Evolutionary conservation across 106 monocot genomes (phyloP), one percentile per base, ranked within the genome.

Genomic region (Phalaenopsis equestris): DNA sequence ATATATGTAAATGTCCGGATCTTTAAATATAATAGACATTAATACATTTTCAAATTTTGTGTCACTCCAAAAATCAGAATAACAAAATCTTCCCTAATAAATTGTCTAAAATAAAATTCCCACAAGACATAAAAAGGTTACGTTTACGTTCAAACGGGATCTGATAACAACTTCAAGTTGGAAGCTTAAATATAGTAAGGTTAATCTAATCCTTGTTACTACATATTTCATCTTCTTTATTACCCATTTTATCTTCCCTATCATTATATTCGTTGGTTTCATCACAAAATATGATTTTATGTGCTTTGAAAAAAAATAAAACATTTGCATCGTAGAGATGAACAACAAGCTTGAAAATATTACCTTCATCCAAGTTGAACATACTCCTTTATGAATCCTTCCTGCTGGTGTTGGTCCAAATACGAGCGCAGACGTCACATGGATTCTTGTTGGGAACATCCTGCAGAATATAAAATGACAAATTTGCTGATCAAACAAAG

Each of bases 321-420:
- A 17, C 57, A 57, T 1, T 57, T 57, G 11, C 57, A 17, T 57
- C 2, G 17, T 19, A 57, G 57, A 17, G 19, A 57, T 57, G 2
- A 57, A 8, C 7, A 3, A 73, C 41, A 73, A 14, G 43, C 18
- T 43, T 74, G 18, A 41, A 74, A 41, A 74, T 74, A 18, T 2
- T 74, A 96, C 96, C 93, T 96, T 96, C 96, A 96, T 96, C 96
- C 96, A 96, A 52, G 93, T 93, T 36, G 96, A 96, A 76, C 96
- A 96, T 3, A 96, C 89, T 80, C 96, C 96, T 81, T 92, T 90
- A 79, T 96, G 93, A 79, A 94, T 92, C 67, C 96, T 90, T 82
- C 96, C 96, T 23, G 96, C 92, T 45, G 94, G 96, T 65, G 89
- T 94, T 79, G 87, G 87, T 73, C 92, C 96, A 83, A 90, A 61